A percentile compares a stretch with the other conserved stretches of the same genome.
Conservation (phyloP, 176 grass and related monocot species). For the Oryza australiensis region DNA sequence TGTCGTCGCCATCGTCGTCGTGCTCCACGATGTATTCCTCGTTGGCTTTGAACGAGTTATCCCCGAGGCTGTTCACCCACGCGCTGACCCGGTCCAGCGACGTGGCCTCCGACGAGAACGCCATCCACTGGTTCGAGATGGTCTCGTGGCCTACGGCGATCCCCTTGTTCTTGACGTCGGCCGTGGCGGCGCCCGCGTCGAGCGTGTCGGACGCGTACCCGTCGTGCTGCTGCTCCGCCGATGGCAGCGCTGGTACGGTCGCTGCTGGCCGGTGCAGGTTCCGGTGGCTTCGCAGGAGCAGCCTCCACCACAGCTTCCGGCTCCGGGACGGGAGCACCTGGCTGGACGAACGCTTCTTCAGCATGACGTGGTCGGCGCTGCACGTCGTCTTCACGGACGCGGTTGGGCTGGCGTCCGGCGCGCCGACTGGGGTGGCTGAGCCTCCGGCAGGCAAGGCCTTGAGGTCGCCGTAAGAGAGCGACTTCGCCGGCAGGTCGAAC, state of each 20-base stretch:
- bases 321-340: slow-evolving; percentile 88
- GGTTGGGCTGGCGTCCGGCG: slow-evolving; percentile 48
- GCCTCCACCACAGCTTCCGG: slow-evolving; percentile 81
- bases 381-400: slow-evolving; percentile 55
- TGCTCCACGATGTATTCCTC: slow-evolving; percentile 12
- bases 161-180: slow-evolving; percentile 47
- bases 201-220: slow-evolving; percentile 82
- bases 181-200: slow-evolving; percentile 25
- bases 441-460: slow-evolving; percentile 7
- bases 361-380: slow-evolving; percentile 76
- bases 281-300: slow-evolving; percentile 82
- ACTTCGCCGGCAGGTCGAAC: slow-evolving; percentile 53
- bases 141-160: slow-evolving; percentile 22
- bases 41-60: slow-evolving; percentile 26
- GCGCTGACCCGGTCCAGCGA: slow-evolving; percentile 72
- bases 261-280: slow-evolving; percentile 48
- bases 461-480: slow-evolving; percentile 61
- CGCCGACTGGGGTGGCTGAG: slow-evolving; percentile 4
- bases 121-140: slow-evolving; percentile 66
- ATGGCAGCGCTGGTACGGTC: not conserved
- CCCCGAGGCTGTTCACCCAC: slow-evolving; percentile 83
- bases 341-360: slow-evolving; percentile 71
- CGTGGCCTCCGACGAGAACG: slow-evolving; percentile 61
- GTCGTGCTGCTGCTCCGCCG: slow-evolving; percentile 28
- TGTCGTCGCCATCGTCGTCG: not conserved